Base-by-base conservation (phyloP, 306 rosid genomes). In the Abrus precatorius region DNA sequence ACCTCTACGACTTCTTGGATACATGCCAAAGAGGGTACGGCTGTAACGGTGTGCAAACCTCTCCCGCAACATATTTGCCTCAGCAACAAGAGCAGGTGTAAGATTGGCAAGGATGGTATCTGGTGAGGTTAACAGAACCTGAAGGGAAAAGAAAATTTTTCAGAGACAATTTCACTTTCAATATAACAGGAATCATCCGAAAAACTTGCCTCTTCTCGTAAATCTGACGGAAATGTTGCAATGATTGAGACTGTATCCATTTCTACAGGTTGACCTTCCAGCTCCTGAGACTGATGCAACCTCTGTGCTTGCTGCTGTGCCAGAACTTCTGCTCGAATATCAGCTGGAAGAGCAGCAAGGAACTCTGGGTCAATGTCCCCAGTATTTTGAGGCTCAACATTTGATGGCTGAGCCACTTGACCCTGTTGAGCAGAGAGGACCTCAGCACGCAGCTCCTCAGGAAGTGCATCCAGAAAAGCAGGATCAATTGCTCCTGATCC, bases 291-390 rank as follows among this genome's bases (percentile, higher is more conserved):
- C 77, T 92, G 98, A 82, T 90, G 93, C 68, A 90, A 78, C 89
- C 99, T 91, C 86, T 96, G 99, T 41, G 95, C 99, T 89, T 93
- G 98, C 79, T 96, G 99, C 85, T 96, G 99, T 48, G 98, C 98
- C 47, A 96, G 91, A 85, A 96, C 98, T 87, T 96, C 98, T 13
- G 97, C 97, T 85, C 98, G 94, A 76, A 96, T 96, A 80, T 96
- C 99, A 9, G 95, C 88, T 2, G 99, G 99, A 76, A 96, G 99
- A 78, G 99, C 99, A 47, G 99, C 99, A 71, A 96, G 98, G 88
- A 96, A 96, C 87, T 96, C 99, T 28, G 99, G 99, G 77, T 96
- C 99, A 83, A 96, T 96, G 86, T 96, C 99, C 54, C 95, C 97
- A 60, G 90, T 75, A 79, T 86, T 93, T 52, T 88, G 97, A 77